A percentile compares a stretch with the other conserved stretches of the same genome.
Conservation (phyloP, 2,329 filamentous ascomycete species). For the Colletotrichum shisoi region DNA sequence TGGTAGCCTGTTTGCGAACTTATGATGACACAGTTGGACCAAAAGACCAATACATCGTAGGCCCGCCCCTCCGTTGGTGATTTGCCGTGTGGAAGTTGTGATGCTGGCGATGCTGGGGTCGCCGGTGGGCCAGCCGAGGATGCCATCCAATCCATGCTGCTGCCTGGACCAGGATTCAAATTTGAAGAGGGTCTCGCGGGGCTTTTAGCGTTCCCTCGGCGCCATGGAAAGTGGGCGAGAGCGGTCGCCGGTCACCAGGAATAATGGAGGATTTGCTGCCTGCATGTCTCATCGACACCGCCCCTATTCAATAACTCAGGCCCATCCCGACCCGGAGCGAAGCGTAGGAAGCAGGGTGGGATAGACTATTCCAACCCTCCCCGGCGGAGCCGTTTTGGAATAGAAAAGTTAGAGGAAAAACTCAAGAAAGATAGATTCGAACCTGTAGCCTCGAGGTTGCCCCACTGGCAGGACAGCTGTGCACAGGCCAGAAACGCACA, state of each 20-base stretch:
- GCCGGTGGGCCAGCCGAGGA: slow-evolving; percentile 25
- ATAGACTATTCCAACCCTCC: too few relatives aligned
- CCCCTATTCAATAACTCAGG: too few relatives aligned
- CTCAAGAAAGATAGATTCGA: too few relatives aligned
- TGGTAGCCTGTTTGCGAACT: slow-evolving; percentile 1
- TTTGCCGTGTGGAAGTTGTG: slow-evolving; percentile 21
- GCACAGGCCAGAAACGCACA: too few relatives aligned
- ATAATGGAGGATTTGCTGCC: slow-evolving; percentile 11
- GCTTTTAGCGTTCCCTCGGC: slow-evolving; percentile 26
- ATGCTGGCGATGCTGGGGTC: slow-evolving; percentile 5
- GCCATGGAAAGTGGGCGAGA: slow-evolving; percentile 10
- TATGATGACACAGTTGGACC: slow-evolving; percentile 5
- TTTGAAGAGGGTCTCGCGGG: slow-evolving; percentile 4
- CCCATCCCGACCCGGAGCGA: too few relatives aligned
- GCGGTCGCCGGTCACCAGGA: slow-evolving; percentile 25
- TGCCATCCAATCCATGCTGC: slow-evolving; percentile 38
- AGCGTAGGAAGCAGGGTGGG: too few relatives aligned
- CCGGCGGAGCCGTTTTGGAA: too few relatives aligned
- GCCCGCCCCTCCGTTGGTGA: slow-evolving; percentile 22
- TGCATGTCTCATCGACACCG: slow-evolving; percentile 29
- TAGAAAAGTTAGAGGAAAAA: too few relatives aligned
- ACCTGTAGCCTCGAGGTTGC: too few relatives aligned
- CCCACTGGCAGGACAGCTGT: too few relatives aligned
- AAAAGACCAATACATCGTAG: background rate
- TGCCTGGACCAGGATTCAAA: slow-evolving; percentile 27